Percentiles rank a stretch among this genome's conserved stretches.
Evolutionary conservation across 768 basidiomycete genomes (phyloP).

Genomic region (Termitomyces sp.): DNA sequence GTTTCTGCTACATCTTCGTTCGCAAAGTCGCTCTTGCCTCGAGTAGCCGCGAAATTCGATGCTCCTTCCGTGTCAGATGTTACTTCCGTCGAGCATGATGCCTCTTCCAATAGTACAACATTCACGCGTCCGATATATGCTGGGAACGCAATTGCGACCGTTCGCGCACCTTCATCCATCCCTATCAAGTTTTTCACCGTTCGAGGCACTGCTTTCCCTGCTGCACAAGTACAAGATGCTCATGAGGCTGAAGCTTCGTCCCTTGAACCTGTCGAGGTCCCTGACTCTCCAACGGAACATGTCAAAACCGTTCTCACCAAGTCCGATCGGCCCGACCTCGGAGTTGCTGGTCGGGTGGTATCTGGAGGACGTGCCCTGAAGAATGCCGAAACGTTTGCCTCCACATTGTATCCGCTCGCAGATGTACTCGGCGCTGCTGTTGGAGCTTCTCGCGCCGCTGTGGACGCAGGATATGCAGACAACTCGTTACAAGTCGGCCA

Average conservation of each 20-base stretch:
- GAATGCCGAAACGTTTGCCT: slow-evolving; percentile 88
- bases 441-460: slow-evolving; percentile 96
- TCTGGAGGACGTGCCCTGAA: slow-evolving; percentile 96
- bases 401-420: slow-evolving; percentile 84
- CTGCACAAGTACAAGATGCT: slow-evolving; percentile 48
- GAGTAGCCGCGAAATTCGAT: slow-evolving; percentile 86
- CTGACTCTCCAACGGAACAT: slow-evolving; percentile 56
- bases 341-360: slow-evolving; percentile 81
- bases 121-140: slow-evolving; percentile 97
- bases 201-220: slow-evolving; percentile 83
- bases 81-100: slow-evolving; percentile 72
- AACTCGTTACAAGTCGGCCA: slow-evolving; percentile 99
- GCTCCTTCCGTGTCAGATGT: slow-evolving; percentile 90
- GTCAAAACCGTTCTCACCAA: slow-evolving; percentile 74
- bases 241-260: slow-evolving; percentile 54
- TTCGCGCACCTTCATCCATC: slow-evolving; percentile 73
- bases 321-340: slow-evolving; percentile 89
- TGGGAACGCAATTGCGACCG: slow-evolving; percentile 93
- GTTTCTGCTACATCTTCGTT: slow-evolving; percentile 89
- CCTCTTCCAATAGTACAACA: slow-evolving; percentile 65
- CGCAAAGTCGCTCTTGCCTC: slow-evolving; percentile 90
- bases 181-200: slow-evolving; percentile 93
- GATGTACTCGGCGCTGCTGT: slow-evolving; percentile 93
- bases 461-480: slow-evolving; percentile 97
- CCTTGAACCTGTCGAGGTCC: slow-evolving; percentile 58